A percentile compares a stretch with the other conserved stretches of the same genome.
Evolutionary conservation across 306 rosid species (phyloP).

Genomic region (Prunus persica): Prunus_persica_NCBIv2 NC_034010.1:14128001-14128500

Average conservation of each 20-base stretch:
- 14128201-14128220: too few relatives aligned
- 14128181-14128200: neutral
- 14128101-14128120: too few relatives aligned
- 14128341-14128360: constrained; percentile 97
- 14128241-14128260: neutral
- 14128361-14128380: constrained; percentile 83
- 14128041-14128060: neutral
- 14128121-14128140: too few relatives aligned
- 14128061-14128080: neutral
- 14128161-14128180: neutral
- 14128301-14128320: neutral
- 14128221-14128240: too few relatives aligned
- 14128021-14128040: neutral
- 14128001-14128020: neutral
- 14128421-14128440: constrained; percentile 85
- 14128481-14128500: constrained; percentile 43
- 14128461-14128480: constrained; percentile 42
- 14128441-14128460: constrained; percentile 55
- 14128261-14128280: neutral
- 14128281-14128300: neutral
- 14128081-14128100: neutral
- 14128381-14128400: constrained; percentile 66
- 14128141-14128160: too few relatives aligned
- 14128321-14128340: neutral
- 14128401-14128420: constrained; percentile 52